Percentiles rank a stretch among this genome's conserved stretches.
These are phyloP conservation scores for Starmerella stellata DNA, from an alignment of 805 yeast genomes.

Conservation along the genomic window DNA sequence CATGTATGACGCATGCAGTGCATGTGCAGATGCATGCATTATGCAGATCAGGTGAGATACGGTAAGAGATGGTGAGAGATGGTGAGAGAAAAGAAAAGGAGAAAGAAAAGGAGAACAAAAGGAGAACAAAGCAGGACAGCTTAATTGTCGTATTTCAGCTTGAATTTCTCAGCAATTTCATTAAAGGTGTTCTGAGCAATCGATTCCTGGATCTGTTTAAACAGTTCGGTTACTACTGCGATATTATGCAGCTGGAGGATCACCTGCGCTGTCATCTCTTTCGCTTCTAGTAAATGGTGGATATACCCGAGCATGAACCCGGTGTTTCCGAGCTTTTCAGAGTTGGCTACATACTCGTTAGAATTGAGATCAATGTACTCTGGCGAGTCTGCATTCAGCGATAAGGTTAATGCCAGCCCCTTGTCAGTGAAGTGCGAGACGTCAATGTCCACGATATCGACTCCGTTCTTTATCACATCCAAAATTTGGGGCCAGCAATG, in stretches of 20 bases:
- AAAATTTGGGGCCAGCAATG: slow-evolving; percentile 17
- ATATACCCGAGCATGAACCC: slow-evolving; percentile 25
- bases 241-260: slow-evolving; percentile 27
- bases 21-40: too few relatives aligned
- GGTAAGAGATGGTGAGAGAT: too few relatives aligned
- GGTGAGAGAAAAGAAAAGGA: too few relatives aligned
- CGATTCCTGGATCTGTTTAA: slow-evolving; percentile 20
- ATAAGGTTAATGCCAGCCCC: slow-evolving; percentile 25
- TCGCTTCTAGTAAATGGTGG: slow-evolving; percentile 27
- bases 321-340: slow-evolving; percentile 17
- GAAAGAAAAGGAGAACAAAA: background rate
- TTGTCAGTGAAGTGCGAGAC: slow-evolving; percentile 21
- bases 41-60: too few relatives aligned
- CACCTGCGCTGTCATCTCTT: slow-evolving; percentile 29
- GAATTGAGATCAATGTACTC: slow-evolving; percentile 22
- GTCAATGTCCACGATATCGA: slow-evolving; percentile 24
- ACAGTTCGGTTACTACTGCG: slow-evolving; percentile 18
- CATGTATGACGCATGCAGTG: too few relatives aligned
- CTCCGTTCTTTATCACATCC: slow-evolving; percentile 20
- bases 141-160: slow-evolving; percentile 1
- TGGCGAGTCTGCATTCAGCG: slow-evolving; percentile 14
- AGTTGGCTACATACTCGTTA: slow-evolving; percentile 19
- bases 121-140: background rate
- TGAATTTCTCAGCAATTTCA: slow-evolving; percentile 7
- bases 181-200: slow-evolving; percentile 21